These are phyloP conservation scores for Aphelidium insulamus DNA, from an alignment of 371 early-diverging fungal genomes.

Conservation along the genomic window DNA sequence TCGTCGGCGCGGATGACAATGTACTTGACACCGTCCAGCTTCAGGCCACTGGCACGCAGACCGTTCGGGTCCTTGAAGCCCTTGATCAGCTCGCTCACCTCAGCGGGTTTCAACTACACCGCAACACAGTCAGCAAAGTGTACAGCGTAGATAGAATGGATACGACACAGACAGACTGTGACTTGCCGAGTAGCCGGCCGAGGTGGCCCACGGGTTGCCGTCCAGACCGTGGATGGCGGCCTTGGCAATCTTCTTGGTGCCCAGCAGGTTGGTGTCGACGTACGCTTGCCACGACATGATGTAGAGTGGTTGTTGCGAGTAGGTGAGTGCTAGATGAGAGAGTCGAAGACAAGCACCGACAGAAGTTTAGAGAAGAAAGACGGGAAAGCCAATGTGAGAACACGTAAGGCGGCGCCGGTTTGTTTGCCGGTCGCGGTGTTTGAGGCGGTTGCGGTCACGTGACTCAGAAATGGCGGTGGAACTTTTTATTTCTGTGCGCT, in stretches of 20 bases:
- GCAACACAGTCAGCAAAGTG: background rate
- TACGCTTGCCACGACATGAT: constrained; percentile 68
- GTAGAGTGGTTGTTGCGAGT: no score
- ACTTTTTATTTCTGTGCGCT: no score
- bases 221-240: constrained; percentile 62
- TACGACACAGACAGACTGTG: background rate
- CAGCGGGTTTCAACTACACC: constrained; percentile 23
- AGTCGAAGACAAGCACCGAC: no score
- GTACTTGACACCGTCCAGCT: constrained; percentile 41
- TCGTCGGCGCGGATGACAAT: constrained; percentile 39
- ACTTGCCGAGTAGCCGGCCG: constrained; percentile 37
- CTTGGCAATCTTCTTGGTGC: constrained; percentile 39
- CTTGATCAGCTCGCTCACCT: constrained; percentile 27
- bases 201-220: constrained; percentile 55
- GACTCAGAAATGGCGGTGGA: no score
- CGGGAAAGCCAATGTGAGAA: no score
- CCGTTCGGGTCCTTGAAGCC: constrained; percentile 35
- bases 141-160: background rate
- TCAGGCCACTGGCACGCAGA: constrained; percentile 40
- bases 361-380: no score
- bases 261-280: constrained; percentile 61
- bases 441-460: no score
- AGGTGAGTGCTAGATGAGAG: no score
- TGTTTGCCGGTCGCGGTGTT: no score
- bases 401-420: no score